Conservation (phyloP, 108 stramenopile species). For the Nannochloropsis salina region DNA sequence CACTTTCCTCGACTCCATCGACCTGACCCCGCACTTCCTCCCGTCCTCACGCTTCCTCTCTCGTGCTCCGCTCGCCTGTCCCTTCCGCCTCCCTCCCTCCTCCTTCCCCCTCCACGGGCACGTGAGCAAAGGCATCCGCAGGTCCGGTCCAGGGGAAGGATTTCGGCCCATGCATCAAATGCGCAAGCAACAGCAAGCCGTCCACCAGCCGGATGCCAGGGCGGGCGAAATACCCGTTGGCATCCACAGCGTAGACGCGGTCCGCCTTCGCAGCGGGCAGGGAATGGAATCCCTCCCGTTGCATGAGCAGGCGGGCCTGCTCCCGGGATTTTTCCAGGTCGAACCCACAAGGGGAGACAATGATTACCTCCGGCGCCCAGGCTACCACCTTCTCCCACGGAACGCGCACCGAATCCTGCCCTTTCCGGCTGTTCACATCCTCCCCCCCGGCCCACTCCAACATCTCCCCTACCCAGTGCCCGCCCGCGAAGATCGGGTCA, state of each 20-base stretch:
- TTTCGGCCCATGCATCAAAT: conserved; percentile 40
- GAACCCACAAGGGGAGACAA: conserved; percentile 82
- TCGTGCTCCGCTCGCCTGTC: background rate
- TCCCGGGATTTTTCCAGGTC: conserved; percentile 66
- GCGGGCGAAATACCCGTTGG: conserved; percentile 73
- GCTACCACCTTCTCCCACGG: conserved; percentile 59
- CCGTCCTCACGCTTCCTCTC: background rate
- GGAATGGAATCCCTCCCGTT: conserved; percentile 47
- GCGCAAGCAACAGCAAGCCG: conserved; percentile 67
- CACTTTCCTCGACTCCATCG: no score
- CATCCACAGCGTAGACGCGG: conserved; percentile 68
- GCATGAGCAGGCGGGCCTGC: conserved; percentile 54
- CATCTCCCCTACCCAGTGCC: conserved; percentile 85
- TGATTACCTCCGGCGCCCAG: conserved; percentile 69
- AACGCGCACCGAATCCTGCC: conserved; percentile 56
- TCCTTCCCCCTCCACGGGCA: background rate
- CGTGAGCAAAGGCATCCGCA: background rate
- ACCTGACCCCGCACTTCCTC: background rate
- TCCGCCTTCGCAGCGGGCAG: conserved; percentile 58
- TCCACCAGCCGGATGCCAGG: conserved; percentile 71
- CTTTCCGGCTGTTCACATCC: conserved; percentile 31
- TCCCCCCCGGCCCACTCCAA: conserved; percentile 65
- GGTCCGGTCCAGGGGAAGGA: background rate
- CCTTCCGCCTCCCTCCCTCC: background rate
- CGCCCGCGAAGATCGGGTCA: conserved; percentile 77